phyloP scores from a whole-genome alignment of 129 eudicot genomes.

The Centrapalus pauciflorus region DNA sequence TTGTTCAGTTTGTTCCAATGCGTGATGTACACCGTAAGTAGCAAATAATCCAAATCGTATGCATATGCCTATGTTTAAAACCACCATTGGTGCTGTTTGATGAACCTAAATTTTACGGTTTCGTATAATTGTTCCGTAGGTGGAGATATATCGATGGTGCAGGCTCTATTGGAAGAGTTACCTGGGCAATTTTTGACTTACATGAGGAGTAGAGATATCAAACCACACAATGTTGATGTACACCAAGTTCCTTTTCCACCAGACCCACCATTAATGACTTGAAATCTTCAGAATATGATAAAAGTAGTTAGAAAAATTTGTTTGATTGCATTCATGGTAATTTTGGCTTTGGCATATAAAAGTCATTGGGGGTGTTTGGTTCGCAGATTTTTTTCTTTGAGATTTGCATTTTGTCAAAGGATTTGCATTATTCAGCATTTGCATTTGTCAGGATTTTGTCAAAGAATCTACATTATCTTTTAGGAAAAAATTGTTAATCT shows the following conservation, averaged over 20 bases:
- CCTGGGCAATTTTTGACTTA: constrained; percentile 87
- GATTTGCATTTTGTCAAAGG: too few relatives aligned
- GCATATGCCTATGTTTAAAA: background rate
- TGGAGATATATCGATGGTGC: constrained; percentile 68
- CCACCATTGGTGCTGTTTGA: background rate
- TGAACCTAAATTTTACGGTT: background rate
- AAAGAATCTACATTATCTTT: too few relatives aligned
- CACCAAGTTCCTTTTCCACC: constrained; percentile 2
- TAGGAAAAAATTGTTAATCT: too few relatives aligned
- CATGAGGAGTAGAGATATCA: constrained; percentile 78
- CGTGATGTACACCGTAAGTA: constrained; percentile 73
- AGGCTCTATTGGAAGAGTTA: constrained; percentile 77
- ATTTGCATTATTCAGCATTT: too few relatives aligned
- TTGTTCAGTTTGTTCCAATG: constrained; percentile 94
- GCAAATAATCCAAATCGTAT: background rate
- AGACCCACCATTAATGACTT: constrained; percentile 5
- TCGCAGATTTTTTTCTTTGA: too few relatives aligned
- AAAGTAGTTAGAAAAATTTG: too few relatives aligned
- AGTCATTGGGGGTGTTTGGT: too few relatives aligned
- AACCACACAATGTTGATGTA: constrained; percentile 33
- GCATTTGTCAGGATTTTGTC: too few relatives aligned
- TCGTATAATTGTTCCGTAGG: constrained; percentile 32
- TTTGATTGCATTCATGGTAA: too few relatives aligned
- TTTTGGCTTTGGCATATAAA: too few relatives aligned
- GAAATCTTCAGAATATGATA: too few relatives aligned